Base-by-base conservation (phyloP, 169 alveolate species). In the Amoebophrya sp. region DNA sequence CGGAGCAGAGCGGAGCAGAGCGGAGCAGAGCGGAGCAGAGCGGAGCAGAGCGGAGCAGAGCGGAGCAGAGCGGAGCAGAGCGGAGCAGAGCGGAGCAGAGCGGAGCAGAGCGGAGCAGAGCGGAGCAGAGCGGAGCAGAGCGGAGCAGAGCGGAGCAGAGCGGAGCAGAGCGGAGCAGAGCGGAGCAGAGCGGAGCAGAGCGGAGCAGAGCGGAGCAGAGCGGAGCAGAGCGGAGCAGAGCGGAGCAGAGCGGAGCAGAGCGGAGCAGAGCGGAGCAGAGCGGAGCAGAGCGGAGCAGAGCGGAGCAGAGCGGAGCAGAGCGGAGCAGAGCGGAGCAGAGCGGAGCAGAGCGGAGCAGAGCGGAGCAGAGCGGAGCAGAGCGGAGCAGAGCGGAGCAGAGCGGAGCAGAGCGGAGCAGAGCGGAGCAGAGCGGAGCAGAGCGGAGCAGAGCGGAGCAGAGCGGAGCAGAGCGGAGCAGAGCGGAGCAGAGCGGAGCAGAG, bases 401-500 rank as follows among this genome's bases (percentile, higher is more conserved):
- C 26, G 41, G 77, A 89, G 91, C 91, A 89, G 77, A 89, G 91
- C 77, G 41, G 77, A 40, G 91, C 77, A 89, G 77, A 41, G 91
- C 77, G 41, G 77, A 89, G 91, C 91, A 89, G 77, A 40, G 91
- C 91, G 29, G 77, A 40, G 91, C 91, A 40, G 77, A 89, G 91
- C 91, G 33, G 77, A 89, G 90, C 54, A 18, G 90, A 89, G 90
- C 90, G 36, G 90, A 89, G 90, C 54, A 18, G 90, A 89, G 90
- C 54, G 18, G 90, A 89, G 90, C 54, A 18, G 90, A 89, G 90
- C 54, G 18, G 90, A 89, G 90, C 54, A 18, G 90, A 89, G 90
- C 54, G 18, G 90, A 89, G 90, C 54, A 18, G 90, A 89, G 90
- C 90, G 18, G 90, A 40, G 90, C 54, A 40, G 90, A 36, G 90